Conservation (phyloP, 768 basidiomycete species). For the Boletus rubescentipes region DNA sequence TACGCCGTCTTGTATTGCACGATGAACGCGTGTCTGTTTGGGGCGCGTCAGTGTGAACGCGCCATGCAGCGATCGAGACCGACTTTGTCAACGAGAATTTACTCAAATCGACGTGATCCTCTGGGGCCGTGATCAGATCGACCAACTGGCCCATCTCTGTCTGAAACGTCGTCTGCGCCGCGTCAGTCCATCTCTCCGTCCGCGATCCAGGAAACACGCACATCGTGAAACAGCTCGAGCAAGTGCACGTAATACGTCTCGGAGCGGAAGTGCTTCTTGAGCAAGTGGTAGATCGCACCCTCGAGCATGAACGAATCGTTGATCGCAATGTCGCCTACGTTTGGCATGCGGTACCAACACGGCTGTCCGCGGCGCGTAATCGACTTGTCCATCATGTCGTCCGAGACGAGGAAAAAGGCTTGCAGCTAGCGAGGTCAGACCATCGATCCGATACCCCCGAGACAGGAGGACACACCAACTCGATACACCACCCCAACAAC, state of each 20-base stretch:
- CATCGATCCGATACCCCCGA: fast-evolving
- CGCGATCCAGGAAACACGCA: constrained; percentile 26
- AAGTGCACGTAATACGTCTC: constrained; percentile 86
- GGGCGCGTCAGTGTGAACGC: too few relatives aligned
- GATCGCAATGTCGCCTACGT: constrained; percentile 76
- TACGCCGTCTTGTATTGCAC: constrained; percentile 97
- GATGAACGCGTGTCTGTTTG: constrained; percentile 77
- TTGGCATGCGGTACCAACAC: constrained; percentile 82
- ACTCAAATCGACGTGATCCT: constrained; percentile 80
- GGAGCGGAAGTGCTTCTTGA: constrained; percentile 81
- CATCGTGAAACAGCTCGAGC: constrained; percentile 89
- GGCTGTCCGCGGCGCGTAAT: constrained; percentile 93
- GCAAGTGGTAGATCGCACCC: constrained; percentile 85
- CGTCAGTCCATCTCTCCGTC: not conserved
- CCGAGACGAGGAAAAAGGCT: constrained; percentile 89
- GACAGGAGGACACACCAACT: constrained; percentile 63
- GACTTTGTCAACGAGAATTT: constrained; percentile 82
- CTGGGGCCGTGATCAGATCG: constrained; percentile 93
- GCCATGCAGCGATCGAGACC: not conserved
- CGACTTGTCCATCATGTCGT: constrained; percentile 97
- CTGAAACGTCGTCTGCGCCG: constrained; percentile 62
- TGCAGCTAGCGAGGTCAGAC: constrained; percentile 62
- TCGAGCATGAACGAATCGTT: constrained; percentile 98
- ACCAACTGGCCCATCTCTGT: constrained; percentile 97
- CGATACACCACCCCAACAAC: constrained; percentile 92